Base-by-base conservation (phyloP, 1,139 yeast genomes). In the Zygosaccharomyces pseudobailii region DNA sequence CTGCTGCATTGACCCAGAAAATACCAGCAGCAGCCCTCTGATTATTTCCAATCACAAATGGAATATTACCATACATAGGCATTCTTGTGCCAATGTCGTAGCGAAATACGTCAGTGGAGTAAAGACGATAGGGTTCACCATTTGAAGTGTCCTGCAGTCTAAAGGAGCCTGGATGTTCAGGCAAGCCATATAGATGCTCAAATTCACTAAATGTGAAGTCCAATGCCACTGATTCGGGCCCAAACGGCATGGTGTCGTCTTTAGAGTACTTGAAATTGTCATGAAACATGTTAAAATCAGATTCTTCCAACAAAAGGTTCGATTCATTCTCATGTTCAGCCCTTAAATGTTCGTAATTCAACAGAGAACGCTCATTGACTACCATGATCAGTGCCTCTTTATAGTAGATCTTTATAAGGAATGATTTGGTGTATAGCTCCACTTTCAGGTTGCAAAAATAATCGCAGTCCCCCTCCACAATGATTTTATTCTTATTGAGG, bases 51-150 rank as follows among this genome's bases (percentile, higher is more conserved):
- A 87, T 69, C 76, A 92, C 74, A 42, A 89, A 79, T 3, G 99
- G 98, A 59, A 92, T 88, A 0, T 95, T 73, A 1, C 99, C 99
- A 61, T 92, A 92, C 95, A 89, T 88, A 25, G 98, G 89, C 73
- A 85, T 74, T 45, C 83, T 79, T 30, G 95, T 84, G 51, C 86
- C 78, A 2, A 82, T 74, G 57, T 87, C 95, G 63, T 92, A 92
- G 67, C 92, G 97, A 66, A 92, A 92, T 41, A 90, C 90, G 62
- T 92, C 99, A 27, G 90, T 97, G 57, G 92, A 92, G 71, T 70
- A 94, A 40, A 92, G 71, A 40, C 98, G 75, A 67, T 92, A 92
- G 1, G 97, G 97, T 41, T 80, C 82, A 37, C 75, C 76, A 1
- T 65, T 68, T 0, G 74, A 63, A 0, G 97, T 88, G 55, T 86